These are phyloP conservation scores for Rhexocercosporidium sp. DNA, from an alignment of 2,329 filamentous ascomycete species.

Conservation along the genomic window DNA sequence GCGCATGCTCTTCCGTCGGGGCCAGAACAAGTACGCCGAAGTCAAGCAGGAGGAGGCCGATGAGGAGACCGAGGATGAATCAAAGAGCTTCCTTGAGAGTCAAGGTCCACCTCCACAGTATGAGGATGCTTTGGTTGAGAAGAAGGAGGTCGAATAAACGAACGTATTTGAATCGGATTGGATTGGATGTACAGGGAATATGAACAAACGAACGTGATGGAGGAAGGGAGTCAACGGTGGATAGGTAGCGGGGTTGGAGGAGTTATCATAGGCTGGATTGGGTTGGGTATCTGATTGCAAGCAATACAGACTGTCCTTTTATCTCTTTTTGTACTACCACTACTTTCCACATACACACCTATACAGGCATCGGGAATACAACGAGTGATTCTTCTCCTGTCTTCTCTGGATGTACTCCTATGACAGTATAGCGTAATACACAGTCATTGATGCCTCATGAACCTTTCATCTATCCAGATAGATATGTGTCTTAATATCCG, in stretches of 20 bases:
- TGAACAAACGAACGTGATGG: neutral
- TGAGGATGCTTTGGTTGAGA: slow-evolving; percentile 32
- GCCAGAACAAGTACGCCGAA: slow-evolving; percentile 32
- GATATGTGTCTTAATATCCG: too few species aligned
- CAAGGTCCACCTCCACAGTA: slow-evolving; percentile 41
- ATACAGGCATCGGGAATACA: neutral
- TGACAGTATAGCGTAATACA: neutral
- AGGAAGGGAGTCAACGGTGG: neutral
- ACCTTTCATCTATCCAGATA: too few species aligned
- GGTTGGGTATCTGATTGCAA: slow-evolving; percentile 18
- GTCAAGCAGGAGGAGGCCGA: slow-evolving; percentile 33
- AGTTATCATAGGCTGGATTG: neutral
- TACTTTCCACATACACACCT: neutral
- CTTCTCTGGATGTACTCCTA: neutral
- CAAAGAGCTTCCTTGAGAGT: slow-evolving; percentile 34
- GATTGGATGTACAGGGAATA: neutral
- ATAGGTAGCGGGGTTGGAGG: neutral
- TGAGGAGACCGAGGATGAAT: slow-evolving; percentile 33
- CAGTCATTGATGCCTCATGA: too few species aligned
- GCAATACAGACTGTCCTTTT: slow-evolving; percentile 15
- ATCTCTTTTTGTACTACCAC: neutral
- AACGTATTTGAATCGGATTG: too few species aligned
- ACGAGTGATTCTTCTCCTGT: neutral
- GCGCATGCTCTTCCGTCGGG: slow-evolving; percentile 58
- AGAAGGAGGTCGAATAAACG: slow-evolving; percentile 23